phyloP scores from a whole-genome alignment of 441 rosid species.

The Hypseocharis bilobata region DNA sequence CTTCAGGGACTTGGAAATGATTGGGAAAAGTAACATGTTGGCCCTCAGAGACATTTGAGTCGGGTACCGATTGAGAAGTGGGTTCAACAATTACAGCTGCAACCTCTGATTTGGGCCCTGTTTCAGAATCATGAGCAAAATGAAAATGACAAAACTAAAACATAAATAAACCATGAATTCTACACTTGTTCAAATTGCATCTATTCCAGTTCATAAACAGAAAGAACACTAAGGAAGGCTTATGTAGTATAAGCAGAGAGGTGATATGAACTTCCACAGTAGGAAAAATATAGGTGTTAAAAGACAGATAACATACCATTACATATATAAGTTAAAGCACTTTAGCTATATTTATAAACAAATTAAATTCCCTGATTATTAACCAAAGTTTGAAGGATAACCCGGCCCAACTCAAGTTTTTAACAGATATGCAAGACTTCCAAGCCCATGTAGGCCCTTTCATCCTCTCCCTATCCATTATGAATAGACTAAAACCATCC shows the following conservation, averaged over 20 bases:
- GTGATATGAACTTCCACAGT: not conserved
- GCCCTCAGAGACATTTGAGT: constrained; percentile 34
- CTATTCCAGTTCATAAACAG: not conserved
- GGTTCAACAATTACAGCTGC: constrained; percentile 25
- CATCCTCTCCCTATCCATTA: too few relatives aligned
- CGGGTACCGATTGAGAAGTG: constrained; percentile 26
- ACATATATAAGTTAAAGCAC: not conserved
- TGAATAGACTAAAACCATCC: too few relatives aligned
- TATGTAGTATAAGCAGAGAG: not conserved
- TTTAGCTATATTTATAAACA: not conserved
- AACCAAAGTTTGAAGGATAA: not conserved
- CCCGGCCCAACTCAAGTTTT: not conserved
- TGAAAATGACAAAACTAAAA: not conserved
- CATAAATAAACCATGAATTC: too few relatives aligned
- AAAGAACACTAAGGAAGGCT: not conserved
- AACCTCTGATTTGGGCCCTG: constrained; percentile 31
- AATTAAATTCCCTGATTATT: not conserved
- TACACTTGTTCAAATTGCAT: too few relatives aligned
- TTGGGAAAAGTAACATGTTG: constrained; percentile 66
- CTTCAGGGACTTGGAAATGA: constrained; percentile 62
- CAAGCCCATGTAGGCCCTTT: not conserved
- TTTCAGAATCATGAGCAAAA: constrained; percentile 21
- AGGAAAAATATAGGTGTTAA: not conserved
- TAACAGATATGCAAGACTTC: not conserved
- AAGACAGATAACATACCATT: not conserved